Conservation (phyloP, 768 basidiomycete species). For the Daedalea quercina region DNA sequence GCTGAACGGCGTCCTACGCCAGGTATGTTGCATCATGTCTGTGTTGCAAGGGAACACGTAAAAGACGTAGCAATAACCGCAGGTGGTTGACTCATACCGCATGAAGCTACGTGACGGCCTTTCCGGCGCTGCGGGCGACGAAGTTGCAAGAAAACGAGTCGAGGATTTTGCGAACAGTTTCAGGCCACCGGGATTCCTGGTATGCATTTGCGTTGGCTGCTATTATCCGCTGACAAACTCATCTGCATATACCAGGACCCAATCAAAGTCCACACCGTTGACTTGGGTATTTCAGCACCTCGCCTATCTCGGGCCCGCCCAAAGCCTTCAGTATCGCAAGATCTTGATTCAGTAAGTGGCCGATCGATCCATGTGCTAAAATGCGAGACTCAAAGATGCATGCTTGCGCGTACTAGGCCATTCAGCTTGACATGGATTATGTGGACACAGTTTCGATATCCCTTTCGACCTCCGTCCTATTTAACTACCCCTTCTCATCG, state of each 20-base stretch:
- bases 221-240: neutral
- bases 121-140: slow-evolving; percentile 70
- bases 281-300: slow-evolving; percentile 79
- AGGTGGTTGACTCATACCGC: slow-evolving; percentile 72
- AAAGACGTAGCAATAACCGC: neutral
- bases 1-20: slow-evolving; percentile 81
- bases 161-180: slow-evolving; percentile 79
- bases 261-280: slow-evolving; percentile 78
- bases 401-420: slow-evolving; percentile 43
- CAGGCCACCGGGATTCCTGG: slow-evolving; percentile 64
- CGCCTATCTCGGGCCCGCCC: slow-evolving; percentile 65
- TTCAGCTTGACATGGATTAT: slow-evolving; percentile 81
- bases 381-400: neutral
- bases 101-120: slow-evolving; percentile 69
- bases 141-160: slow-evolving; percentile 70
- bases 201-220: slow-evolving; percentile 19
- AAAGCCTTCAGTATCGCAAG: slow-evolving; percentile 23
- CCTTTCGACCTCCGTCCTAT: slow-evolving; percentile 74
- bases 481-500: slow-evolving; percentile 77
- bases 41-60: no score
- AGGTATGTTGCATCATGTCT: slow-evolving; percentile 39
- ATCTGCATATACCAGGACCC: slow-evolving; percentile 51
- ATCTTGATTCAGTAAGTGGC: slow-evolving; percentile 15
- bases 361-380: slow-evolving; percentile 7
- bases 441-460: slow-evolving; percentile 79